A percentile compares a stretch with the other conserved stretches of the same genome.
These are phyloP conservation scores for Podaxis carcinomalis DNA, from an alignment of 768 basidiomycete genomes.

Conservation along the genomic window DNA sequence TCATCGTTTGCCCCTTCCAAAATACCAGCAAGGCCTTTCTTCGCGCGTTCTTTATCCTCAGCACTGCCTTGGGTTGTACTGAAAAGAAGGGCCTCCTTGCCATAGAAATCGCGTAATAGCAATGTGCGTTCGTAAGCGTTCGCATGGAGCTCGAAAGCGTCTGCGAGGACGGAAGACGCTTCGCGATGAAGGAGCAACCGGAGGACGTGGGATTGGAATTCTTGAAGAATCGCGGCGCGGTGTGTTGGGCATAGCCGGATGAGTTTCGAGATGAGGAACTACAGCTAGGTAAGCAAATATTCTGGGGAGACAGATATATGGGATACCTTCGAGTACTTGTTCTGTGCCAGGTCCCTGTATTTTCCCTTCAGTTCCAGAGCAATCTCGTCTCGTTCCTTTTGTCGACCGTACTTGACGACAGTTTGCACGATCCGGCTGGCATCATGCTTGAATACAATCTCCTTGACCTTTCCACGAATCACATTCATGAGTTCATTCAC, in stretches of 20 bases:
- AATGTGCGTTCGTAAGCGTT: slow-evolving; percentile 82
- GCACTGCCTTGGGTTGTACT: slow-evolving; percentile 47
- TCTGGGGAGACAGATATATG: background rate
- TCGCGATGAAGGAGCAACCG: slow-evolving; percentile 81
- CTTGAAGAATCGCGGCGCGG: slow-evolving; percentile 69
- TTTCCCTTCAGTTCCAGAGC: slow-evolving; percentile 80
- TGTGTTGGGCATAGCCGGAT: slow-evolving; percentile 72
- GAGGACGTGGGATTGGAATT: slow-evolving; percentile 74
- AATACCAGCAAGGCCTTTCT: slow-evolving; percentile 64
- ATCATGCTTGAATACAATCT: slow-evolving; percentile 89
- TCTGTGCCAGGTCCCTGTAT: slow-evolving; percentile 74
- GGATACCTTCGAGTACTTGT: slow-evolving; percentile 85
- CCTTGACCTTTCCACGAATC: slow-evolving; percentile 77
- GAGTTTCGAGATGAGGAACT: slow-evolving; percentile 83
- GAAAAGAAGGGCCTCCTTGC: slow-evolving; percentile 81
- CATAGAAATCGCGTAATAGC: slow-evolving; percentile 85
- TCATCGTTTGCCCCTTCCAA: slow-evolving; percentile 63
- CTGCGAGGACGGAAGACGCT: slow-evolving; percentile 78
- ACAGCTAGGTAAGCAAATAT: background rate
- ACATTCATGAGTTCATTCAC: slow-evolving; percentile 70
- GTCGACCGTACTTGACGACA: slow-evolving; percentile 77
- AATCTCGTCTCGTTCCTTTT: slow-evolving; percentile 72
- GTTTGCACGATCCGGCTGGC: slow-evolving; percentile 84
- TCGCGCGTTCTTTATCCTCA: slow-evolving; percentile 59
- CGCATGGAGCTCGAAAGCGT: slow-evolving; percentile 84